Base-by-base conservation (phyloP, 441 rosid genomes). In the Eutrema salsugineum region DNA sequence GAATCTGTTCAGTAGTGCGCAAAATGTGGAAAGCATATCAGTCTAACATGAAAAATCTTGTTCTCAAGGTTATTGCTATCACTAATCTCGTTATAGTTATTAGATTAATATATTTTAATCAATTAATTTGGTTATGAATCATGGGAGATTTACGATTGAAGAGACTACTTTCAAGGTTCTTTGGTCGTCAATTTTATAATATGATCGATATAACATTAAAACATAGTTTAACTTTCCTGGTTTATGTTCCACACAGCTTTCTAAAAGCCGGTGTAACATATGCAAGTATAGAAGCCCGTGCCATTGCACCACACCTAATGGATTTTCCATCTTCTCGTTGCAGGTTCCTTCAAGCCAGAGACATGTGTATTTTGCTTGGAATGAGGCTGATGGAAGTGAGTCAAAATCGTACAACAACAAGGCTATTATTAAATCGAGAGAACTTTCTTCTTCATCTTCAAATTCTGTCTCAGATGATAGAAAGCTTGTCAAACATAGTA, bases 291-390 rank as follows among this genome's bases (percentile, higher is more conserved):
- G 43, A 73, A 51, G 49, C 64, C 32, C 17, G 30, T 57, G 42
- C 60, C 28, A 42, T 1, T 63, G 50, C 30, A 71, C 17, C 17
- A 20, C 27, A 59, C 43, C 42, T 67, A 72, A 61, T 39, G n/a
- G 49, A 3, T 8, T 42, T 38, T 44, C 14, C 66, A 20, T 78
- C 57, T 51, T 79, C 65, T 32, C 9, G 70, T 61, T 40, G 58
- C 81, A 96, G 98, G 97, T 93, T 78, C 98, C 98, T 72, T 88
- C 97, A 79, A 93, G 97, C 85, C 97, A 93, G 79, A 84, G 94
- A 73, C 82, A 69, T 76, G 94, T 88, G 39, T 79, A 82, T 81
- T 93, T 96, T 78, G 85, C 97, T 68, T 84, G 89, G 91, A 81
- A 79, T 64, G 98, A 84, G 78, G 79, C 81, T 51, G 90, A 85